Evolutionary conservation across 371 early-diverging fungal species (phyloP).

Genomic region (Amoeboaphelidium occidentale): DNA sequence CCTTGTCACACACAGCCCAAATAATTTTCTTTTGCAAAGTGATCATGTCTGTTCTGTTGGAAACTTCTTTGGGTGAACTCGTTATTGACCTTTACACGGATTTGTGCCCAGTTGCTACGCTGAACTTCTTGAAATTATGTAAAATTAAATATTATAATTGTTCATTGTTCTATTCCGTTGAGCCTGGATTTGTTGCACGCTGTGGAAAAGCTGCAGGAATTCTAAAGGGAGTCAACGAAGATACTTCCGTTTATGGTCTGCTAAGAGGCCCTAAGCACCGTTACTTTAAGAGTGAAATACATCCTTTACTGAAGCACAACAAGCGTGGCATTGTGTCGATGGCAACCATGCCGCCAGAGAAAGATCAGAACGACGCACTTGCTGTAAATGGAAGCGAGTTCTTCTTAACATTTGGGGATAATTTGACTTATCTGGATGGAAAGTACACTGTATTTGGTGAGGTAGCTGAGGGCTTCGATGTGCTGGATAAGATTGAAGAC

Average conservation of each 20-base stretch:
- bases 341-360: constrained; percentile 27
- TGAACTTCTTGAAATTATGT: constrained; percentile 81
- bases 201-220: background rate
- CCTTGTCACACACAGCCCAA: too few relatives aligned
- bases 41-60: constrained; percentile 31
- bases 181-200: background rate
- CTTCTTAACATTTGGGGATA: constrained; percentile 72
- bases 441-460: constrained; percentile 90
- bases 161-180: constrained; percentile 30
- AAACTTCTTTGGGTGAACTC: constrained; percentile 78
- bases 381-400: constrained; percentile 55
- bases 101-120: constrained; percentile 41
- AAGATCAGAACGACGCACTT: constrained; percentile 14
- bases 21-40: too few relatives aligned
- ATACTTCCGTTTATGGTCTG: too few relatives aligned
- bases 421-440: constrained; percentile 75
- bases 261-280: constrained; percentile 7
- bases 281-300: constrained; percentile 60
- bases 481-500: constrained; percentile 51
- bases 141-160: constrained; percentile 85
- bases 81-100: constrained; percentile 70
- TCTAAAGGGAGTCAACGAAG: too few relatives aligned
- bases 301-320: constrained; percentile 61
- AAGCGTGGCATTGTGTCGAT: constrained; percentile 59
- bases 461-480: constrained; percentile 80